These are phyloP conservation scores for Acacia melanoxylon DNA, from an alignment of 306 rosid species.

Conservation along the genomic window DNA sequence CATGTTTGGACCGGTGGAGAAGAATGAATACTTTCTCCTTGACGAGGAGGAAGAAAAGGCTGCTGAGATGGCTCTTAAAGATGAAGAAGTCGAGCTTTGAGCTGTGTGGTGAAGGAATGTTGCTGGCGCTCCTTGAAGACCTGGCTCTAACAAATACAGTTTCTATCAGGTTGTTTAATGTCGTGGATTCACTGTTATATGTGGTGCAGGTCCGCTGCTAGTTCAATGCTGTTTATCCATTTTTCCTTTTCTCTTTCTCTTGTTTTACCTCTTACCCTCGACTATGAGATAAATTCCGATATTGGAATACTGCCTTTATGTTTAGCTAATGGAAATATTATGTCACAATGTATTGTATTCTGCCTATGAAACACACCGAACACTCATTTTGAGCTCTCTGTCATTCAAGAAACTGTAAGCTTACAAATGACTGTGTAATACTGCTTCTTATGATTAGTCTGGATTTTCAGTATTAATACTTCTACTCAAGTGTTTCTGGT, in stretches of 20 bases:
- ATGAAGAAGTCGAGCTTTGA: constrained; percentile 88
- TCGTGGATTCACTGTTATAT: background rate
- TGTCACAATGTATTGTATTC: background rate
- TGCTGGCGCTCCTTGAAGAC: constrained; percentile 18
- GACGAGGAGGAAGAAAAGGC: constrained; percentile 97
- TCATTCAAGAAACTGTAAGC: background rate
- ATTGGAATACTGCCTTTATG: constrained; percentile 41
- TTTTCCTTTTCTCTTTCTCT: background rate
- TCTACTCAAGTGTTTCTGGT: background rate
- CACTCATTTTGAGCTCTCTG: background rate
- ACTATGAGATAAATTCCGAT: constrained; percentile 39
- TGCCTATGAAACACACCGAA: background rate
- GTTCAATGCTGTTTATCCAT: constrained; percentile 26
- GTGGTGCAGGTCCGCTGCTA: constrained; percentile 42
- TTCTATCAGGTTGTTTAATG: background rate
- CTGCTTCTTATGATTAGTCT: background rate
- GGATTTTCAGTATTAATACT: background rate
- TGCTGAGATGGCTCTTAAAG: constrained; percentile 80
- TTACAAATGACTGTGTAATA: background rate
- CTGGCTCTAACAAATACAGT: constrained; percentile 15
- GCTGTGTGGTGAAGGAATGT: constrained; percentile 11
- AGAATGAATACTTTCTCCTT: constrained; percentile 75
- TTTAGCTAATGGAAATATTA: background rate
- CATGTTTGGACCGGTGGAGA: constrained; percentile 96
- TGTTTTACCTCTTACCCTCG: constrained; percentile 1